phyloP scores from a whole-genome alignment of 495 filamentous ascomycete genomes.

The Talaromyces trachyspermus region DNA sequence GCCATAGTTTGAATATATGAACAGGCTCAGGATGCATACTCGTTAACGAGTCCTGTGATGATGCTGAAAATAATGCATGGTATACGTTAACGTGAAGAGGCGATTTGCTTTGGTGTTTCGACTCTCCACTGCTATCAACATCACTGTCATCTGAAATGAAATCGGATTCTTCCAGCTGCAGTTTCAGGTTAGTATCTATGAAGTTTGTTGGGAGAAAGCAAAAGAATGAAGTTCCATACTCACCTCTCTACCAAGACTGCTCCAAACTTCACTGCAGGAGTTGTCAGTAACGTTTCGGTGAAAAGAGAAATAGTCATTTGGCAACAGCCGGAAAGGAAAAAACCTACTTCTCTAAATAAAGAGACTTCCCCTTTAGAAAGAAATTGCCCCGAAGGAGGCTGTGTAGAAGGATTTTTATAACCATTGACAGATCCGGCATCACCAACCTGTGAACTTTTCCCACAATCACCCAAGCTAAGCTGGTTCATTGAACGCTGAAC shows the following conservation, averaged over 20 bases:
- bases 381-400: constrained; percentile 1
- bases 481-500: background rate
- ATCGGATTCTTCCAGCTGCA: constrained; percentile 1
- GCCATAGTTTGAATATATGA: constrained; percentile 14
- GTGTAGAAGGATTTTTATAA: background rate
- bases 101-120: background rate
- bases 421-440: too few relatives aligned
- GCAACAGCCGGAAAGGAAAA: background rate
- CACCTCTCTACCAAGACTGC: background rate
- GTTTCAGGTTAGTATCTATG: background rate
- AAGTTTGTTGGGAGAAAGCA: background rate
- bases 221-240: background rate
- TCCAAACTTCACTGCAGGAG: constrained; percentile 1
- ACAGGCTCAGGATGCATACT: constrained; percentile 7
- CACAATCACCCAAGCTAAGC: too few relatives aligned
- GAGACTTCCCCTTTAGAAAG: background rate
- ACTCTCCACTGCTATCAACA: background rate
- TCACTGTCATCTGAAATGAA: background rate
- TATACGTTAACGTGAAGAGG: background rate
- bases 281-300: too few relatives aligned
- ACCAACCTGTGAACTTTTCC: too few relatives aligned
- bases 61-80: background rate
- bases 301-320: background rate
- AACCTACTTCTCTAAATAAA: constrained; percentile 4
- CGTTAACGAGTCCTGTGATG: background rate